These are phyloP conservation scores for Aspergillus tamarii DNA, from an alignment of 2,329 filamentous ascomycete genomes.

Conservation along the genomic window DNA sequence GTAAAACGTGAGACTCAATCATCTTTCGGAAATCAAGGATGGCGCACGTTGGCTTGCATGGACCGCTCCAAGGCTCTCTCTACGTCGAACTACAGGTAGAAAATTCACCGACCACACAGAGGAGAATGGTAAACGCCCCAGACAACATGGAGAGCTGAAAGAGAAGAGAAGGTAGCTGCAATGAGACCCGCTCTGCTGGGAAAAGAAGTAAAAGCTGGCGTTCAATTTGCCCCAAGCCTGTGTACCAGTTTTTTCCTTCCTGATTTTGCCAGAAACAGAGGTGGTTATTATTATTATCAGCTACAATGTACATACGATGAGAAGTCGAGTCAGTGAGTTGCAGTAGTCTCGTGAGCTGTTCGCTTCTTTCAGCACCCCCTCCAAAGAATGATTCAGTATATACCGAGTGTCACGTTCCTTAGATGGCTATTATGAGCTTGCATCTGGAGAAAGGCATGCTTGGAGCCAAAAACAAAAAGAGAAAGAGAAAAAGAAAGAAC, in stretches of 20 bases:
- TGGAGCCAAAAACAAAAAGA: not conserved
- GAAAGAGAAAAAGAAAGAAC: not conserved
- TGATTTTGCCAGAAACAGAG: not conserved
- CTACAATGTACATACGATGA: not conserved
- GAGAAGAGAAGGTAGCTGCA: not conserved
- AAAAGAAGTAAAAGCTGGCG: not conserved
- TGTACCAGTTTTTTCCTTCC: not conserved
- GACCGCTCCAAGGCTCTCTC: not conserved
- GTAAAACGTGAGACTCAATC: not conserved
- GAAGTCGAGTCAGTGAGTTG: not conserved
- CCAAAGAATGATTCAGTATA: not conserved
- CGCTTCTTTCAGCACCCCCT: not conserved
- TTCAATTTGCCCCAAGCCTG: not conserved
- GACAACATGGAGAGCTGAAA: not conserved
- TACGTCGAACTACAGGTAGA: conserved; percentile 2
- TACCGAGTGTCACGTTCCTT: not conserved
- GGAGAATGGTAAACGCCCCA: not conserved
- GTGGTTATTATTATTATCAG: not conserved
- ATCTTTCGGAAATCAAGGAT: not conserved
- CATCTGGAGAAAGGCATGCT: not conserved
- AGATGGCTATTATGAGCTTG: not conserved
- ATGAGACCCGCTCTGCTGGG: not conserved
- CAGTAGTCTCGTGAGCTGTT: not conserved
- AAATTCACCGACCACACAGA: not conserved
- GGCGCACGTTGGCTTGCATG: conserved; percentile 5